Base-by-base conservation (phyloP, 805 yeast species). In the Danielozyma ontarioensis region DNA sequence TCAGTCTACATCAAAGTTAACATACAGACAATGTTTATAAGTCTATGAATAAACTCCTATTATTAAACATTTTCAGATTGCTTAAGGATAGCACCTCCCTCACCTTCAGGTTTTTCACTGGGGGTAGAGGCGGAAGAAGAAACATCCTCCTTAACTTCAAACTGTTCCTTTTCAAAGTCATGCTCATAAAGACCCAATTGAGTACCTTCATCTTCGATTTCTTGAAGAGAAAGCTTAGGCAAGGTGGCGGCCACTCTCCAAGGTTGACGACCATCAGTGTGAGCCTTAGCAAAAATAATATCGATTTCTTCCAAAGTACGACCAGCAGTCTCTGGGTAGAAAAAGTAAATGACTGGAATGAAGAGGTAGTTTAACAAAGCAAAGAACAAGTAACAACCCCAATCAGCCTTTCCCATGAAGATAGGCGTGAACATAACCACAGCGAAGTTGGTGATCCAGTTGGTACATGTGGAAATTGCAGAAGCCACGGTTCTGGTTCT, bases 281-380 rank as follows among this genome's bases (percentile, higher is more conserved):
- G 57, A 5, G 83, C 73, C 59, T 74, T 76, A 49, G 84, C 83
- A 42, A 66, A 76, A 35, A 82, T 78, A 50, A 79, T 78, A 53
- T 68, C 71, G 35, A 63, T 59, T 49, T 68, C 74, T 55, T 64
- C 70, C 57, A 65, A 66, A 23, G 61, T 45, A 51, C 69, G 57
- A 29, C 68, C 72, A 21, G 65, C 71, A 22, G 69, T 64, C 50
- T 62, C 72, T 27, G 68, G 70, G 64, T 61, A 44, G 41, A 34
- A 45, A 43, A 40, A 48, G 70, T 62, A 78, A 41, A 76, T 76
- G 39, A 80, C 59, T 21, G 86, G 84, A 34, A 77, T 57, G 37
- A 47, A 59, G 39, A 39, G 50, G 52, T 40, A 53, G 57, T 42
- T 54, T 56, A 53, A 46, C 34, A 37, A 35, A 16, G 55, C 50